Conservation (phyloP, 2,329 filamentous ascomycete genomes). For the Drechslera avenae region DNA sequence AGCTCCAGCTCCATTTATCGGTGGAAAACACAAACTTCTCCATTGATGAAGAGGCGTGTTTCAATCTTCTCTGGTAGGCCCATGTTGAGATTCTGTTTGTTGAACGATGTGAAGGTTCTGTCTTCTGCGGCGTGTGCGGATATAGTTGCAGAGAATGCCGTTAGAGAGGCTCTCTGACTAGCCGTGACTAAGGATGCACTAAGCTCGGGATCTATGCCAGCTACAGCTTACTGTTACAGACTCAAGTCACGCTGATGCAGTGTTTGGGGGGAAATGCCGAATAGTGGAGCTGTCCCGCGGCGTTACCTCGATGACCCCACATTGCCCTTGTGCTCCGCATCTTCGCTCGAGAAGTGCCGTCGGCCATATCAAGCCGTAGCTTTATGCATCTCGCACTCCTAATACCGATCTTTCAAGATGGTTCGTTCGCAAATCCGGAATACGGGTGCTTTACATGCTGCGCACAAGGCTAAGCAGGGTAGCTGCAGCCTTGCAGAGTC, state of each 20-base stretch:
- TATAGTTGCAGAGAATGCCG: background rate
- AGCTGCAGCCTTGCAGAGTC: slow-evolving; percentile 4
- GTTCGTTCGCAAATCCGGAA: slow-evolving; percentile 15
- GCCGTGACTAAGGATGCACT: background rate
- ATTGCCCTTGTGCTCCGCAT: slow-evolving; percentile 8
- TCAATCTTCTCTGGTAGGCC: slow-evolving; percentile 38
- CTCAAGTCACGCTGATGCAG: background rate
- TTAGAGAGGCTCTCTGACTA: too few relatives aligned
- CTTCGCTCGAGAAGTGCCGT: slow-evolving; percentile 11
- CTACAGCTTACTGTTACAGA: background rate
- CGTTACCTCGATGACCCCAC: slow-evolving; percentile 21
- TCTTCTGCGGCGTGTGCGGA: background rate
- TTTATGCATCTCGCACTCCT: slow-evolving; percentile 11
- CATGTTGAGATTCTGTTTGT: slow-evolving; percentile 24
- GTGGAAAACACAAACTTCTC: slow-evolving; percentile 28
- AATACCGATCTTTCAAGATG: slow-evolving; percentile 22
- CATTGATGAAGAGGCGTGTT: slow-evolving; percentile 45
- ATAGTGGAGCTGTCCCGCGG: slow-evolving; percentile 1
- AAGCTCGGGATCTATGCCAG: background rate
- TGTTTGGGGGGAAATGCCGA: slow-evolving; percentile 1
- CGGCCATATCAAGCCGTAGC: slow-evolving; percentile 34
- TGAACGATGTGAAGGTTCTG: background rate
- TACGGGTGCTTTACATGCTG: slow-evolving; percentile 15
- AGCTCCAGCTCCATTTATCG: background rate
- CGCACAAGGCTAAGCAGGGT: slow-evolving; percentile 13